Evolutionary conservation across 1,284 basidiomycete species (phyloP).

Genomic region (Crepidotus sp.): DNA sequence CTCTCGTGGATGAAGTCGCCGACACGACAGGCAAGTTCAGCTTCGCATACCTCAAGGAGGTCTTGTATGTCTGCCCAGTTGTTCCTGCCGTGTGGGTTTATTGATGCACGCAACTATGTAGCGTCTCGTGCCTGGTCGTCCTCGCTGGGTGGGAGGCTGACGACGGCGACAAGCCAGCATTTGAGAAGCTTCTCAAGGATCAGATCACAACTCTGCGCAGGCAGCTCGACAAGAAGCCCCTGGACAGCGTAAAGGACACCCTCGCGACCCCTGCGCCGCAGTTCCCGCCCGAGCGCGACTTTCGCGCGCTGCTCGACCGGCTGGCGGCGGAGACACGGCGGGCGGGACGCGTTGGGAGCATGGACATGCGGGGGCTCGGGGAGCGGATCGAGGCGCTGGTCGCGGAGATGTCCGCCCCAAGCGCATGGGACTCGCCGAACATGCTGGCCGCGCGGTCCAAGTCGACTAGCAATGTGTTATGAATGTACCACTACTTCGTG

Average conservation of each 20-base stretch:
- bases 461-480: no score
- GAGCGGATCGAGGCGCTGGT: constrained; percentile 1
- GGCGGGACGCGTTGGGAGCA: neutral
- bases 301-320: constrained; percentile 11
- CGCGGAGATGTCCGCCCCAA: neutral
- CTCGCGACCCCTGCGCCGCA: neutral
- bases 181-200: constrained; percentile 39
- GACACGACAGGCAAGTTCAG: constrained; percentile 57
- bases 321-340: neutral
- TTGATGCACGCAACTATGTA: no score
- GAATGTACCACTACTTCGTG: no score
- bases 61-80: constrained; percentile 43
- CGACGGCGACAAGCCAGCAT: constrained; percentile 39
- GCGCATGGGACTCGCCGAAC: constrained; percentile 12
- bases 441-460: neutral
- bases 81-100: neutral
- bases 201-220: constrained; percentile 55
- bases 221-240: constrained; percentile 32
- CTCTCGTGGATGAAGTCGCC: constrained; percentile 51
- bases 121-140: constrained; percentile 55
- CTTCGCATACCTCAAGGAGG: constrained; percentile 79
- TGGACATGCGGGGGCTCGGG: neutral
- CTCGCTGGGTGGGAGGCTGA: constrained; percentile 41
- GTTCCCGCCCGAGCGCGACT: neutral
- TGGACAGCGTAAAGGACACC: neutral